Base-by-base conservation (phyloP, 1,139 yeast genomes). In the Geotrichum cucujoidarum region DNA sequence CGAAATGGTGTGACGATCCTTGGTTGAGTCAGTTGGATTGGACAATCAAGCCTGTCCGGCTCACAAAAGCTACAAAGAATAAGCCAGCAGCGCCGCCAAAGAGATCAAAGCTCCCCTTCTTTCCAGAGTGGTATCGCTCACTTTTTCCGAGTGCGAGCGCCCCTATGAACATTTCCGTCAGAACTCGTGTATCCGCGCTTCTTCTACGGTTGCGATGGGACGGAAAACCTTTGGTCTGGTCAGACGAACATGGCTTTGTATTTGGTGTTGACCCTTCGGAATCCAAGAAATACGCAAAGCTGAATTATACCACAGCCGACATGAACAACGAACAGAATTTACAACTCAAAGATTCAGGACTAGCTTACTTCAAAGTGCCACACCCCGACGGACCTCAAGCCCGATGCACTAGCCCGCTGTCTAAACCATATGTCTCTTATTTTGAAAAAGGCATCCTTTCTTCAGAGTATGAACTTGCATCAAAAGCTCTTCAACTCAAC, bases 11-110 rank as follows among this genome's bases (percentile, higher is more conserved):
- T 34, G 60, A 62, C 10, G 97, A 92, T 61, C 95, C 95, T 0
- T 94, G 98, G 98, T 70, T 90, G 33, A 71, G 74, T 3, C 98
- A 94, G 63, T 70, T 94, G 51, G 89, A 94, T 62, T 94, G 99
- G 99, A 75, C 79, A 0, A 70, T 81, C 2, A 74, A 74, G 41
- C 83, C 85, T 1, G 66, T 75, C 0, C 75, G 79, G 50, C 58
- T 80, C 46, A 85, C 82, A 16, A 89, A 87, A 62, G 75, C 78
- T 34, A 95, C 95, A 3, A 71, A 71, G n/a, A 75, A 71, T n/a
- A 64, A 64, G 6, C 64, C 60, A 4, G 59, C 63, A 4, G 53
- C 67, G 14, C 62, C 58, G 3, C 64, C 63, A 22, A 87, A 89
- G 47, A 80, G 78, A 29, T 95, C 88, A 63, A 89, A 78, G 60